Conservation (phyloP, 257 asterid genomes). For the Fraxinus quadrangulata region DNA sequence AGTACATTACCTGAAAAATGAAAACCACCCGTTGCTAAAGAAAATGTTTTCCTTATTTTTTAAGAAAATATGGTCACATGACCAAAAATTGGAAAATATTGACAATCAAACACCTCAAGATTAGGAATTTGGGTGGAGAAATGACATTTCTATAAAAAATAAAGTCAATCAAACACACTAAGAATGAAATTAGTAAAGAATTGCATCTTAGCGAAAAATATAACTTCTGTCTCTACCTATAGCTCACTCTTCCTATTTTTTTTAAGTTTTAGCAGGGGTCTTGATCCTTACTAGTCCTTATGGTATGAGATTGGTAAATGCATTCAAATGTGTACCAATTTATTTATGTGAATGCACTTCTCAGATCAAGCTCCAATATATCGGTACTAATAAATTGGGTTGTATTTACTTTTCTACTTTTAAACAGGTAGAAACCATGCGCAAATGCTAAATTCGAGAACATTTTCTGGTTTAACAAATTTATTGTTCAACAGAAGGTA, state of each 20-base stretch:
- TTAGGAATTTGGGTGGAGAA: no score
- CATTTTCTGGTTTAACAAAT: conserved; percentile 63
- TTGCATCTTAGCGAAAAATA: background rate
- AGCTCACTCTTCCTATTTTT: background rate
- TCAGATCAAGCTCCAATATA: background rate
- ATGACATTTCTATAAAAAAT: no score
- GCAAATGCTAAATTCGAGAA: conserved; percentile 64
- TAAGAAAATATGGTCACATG: no score
- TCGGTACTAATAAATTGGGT: background rate
- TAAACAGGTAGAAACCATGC: conserved; percentile 59
- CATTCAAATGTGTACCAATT: background rate
- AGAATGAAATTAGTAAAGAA: background rate
- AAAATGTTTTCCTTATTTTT: no score
- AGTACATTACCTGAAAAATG: no score
- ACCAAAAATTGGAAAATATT: no score
- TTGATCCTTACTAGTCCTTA: conserved; percentile 12
- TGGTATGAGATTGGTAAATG: conserved; percentile 6
- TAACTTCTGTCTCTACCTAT: background rate
- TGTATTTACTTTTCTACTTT: conserved; percentile 2
- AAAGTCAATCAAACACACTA: background rate
- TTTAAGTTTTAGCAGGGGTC: background rate
- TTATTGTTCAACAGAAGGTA: conserved; percentile 73
- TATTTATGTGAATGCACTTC: conserved; percentile 1
- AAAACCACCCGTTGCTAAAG: no score
- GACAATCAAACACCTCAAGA: no score